Conservation (phyloP, 495 filamentous ascomycete genomes). For the Eremomyces bilateralis region DNA sequence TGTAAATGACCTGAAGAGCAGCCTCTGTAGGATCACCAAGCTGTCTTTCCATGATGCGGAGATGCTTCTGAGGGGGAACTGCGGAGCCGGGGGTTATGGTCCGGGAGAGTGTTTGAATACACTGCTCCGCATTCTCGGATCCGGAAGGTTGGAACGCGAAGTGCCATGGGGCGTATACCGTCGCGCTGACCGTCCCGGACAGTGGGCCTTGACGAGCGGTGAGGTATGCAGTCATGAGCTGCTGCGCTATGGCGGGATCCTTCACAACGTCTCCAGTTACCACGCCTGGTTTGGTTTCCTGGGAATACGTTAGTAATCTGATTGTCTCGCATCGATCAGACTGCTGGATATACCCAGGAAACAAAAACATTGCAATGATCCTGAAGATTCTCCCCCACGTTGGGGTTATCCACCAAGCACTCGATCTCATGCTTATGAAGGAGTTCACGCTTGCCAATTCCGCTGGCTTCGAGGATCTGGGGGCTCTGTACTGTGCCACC, state of each 20-base stretch:
- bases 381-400: conserved; percentile 14
- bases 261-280: background rate
- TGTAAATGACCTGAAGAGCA: background rate
- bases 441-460: conserved; percentile 12
- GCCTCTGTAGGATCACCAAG: background rate
- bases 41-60: background rate
- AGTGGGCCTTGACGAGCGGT: background rate
- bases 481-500: conserved; percentile 11
- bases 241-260: background rate
- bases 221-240: background rate
- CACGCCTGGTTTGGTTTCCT: background rate
- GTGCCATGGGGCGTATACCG: background rate
- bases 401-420: background rate
- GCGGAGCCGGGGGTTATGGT: too few species aligned
- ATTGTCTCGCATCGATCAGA: background rate
- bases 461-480: conserved; percentile 14
- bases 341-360: too few species aligned
- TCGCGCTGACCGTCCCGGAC: background rate
- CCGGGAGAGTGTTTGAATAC: too few species aligned
- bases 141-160: background rate
- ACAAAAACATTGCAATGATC: conserved; percentile 13
- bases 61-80: background rate
- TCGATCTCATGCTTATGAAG: conserved; percentile 7
- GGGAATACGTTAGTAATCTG: too few species aligned
- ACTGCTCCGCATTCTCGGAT: too few species aligned